A percentile compares a stretch with the other conserved stretches of the same genome.
Conservation (phyloP, 2,329 filamentous ascomycete species). For the Ophiosphaerella korrae region DNA sequence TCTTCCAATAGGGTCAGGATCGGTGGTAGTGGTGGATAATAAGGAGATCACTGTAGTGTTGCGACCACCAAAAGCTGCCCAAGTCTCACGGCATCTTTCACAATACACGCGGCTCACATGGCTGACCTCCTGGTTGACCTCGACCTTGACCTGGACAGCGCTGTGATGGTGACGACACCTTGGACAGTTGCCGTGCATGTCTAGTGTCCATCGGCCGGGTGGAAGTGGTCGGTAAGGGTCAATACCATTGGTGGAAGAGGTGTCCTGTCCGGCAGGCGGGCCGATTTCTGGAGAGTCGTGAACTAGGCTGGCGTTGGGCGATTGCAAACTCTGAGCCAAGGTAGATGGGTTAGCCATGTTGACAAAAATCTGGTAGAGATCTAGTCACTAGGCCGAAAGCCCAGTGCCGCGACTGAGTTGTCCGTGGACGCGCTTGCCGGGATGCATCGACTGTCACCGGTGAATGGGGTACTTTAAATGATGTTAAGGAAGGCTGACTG, state of each 20-base stretch:
- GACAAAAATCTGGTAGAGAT: neutral
- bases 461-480: neutral
- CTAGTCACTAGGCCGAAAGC: constrained; percentile 4
- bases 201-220: constrained; percentile 25
- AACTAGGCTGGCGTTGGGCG: neutral
- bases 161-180: constrained; percentile 35
- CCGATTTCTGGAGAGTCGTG: neutral
- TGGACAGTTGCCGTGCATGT: constrained; percentile 35
- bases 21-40: constrained; percentile 24
- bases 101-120: constrained; percentile 27
- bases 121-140: constrained; percentile 11
- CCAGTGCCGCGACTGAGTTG: constrained; percentile 8
- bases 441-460: constrained; percentile 12
- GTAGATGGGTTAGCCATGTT: constrained; percentile 9
- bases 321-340: neutral
- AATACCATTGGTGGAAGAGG: constrained; percentile 25
- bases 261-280: constrained; percentile 10
- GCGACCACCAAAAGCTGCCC: constrained; percentile 30
- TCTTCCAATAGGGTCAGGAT: constrained; percentile 19
- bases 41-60: constrained; percentile 34
- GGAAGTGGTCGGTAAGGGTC: constrained; percentile 15
- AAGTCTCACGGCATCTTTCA: constrained; percentile 27
- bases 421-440: neutral
- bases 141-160: constrained; percentile 25
- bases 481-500: neutral